These are phyloP conservation scores for Salix caprea DNA, from an alignment of 345 rosid species.

Conservation along the genomic window DNA sequence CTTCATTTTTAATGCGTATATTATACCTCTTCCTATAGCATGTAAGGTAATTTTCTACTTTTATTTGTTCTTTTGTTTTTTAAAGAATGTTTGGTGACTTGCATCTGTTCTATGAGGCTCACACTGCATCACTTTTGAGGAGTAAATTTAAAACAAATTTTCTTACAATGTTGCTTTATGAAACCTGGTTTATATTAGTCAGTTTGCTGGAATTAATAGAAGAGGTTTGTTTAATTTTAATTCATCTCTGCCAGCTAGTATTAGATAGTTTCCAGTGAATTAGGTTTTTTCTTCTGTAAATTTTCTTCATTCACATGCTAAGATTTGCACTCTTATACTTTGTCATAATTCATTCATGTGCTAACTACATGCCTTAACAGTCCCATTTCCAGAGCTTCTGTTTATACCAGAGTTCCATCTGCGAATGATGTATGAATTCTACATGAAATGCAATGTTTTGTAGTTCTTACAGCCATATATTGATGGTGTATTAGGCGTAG, in stretches of 20 bases:
- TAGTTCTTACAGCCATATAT: not conserved
- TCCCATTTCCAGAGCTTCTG: not conserved
- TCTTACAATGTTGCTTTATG: constrained; percentile 20
- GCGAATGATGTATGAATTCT: not conserved
- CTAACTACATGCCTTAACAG: not conserved
- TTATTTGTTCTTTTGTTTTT: not conserved
- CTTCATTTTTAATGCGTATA: not conserved
- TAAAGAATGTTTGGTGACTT: constrained; percentile 21
- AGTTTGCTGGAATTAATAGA: constrained; percentile 20
- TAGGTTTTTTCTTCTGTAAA: not conserved
- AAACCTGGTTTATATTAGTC: constrained; percentile 18
- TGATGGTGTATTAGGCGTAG: not conserved
- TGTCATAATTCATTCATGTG: not conserved
- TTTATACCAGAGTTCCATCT: not conserved
- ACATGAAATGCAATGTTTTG: not conserved
- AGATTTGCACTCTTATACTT: not conserved
- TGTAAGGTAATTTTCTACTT: constrained; percentile 5
- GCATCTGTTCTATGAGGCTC: constrained; percentile 14
- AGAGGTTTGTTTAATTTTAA: constrained; percentile 21
- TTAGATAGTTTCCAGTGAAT: not conserved
- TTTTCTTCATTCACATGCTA: not conserved
- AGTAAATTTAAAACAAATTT: constrained; percentile 21
- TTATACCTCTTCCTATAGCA: not conserved
- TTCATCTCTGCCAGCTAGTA: not conserved
- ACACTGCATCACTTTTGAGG: constrained; percentile 18